Conservation (phyloP, 2,329 filamentous ascomycete species). For the Sclerotinia minor region DNA sequence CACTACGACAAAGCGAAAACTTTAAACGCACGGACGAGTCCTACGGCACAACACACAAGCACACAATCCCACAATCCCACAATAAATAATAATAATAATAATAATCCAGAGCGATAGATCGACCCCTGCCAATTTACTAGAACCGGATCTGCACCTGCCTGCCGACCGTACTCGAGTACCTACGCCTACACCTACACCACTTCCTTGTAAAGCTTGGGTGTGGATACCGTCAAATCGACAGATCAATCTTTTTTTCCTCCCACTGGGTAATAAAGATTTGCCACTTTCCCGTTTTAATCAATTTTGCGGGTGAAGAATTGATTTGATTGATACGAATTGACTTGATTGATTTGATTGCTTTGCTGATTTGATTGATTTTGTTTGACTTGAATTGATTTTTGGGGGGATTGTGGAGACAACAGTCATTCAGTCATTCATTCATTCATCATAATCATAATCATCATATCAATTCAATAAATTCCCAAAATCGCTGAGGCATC, state of each 20-base stretch:
- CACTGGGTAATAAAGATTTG: constrained; percentile 12
- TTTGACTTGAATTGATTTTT: not conserved
- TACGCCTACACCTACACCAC: no score
- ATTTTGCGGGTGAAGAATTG: constrained; percentile 9
- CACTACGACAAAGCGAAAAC: constrained; percentile 16
- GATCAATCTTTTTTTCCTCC: no score
- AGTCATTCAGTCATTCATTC: no score
- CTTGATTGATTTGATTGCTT: not conserved
- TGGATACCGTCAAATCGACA: no score
- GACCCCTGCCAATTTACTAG: not conserved
- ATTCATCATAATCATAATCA: not conserved
- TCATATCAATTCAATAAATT: not conserved
- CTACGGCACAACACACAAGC: not conserved
- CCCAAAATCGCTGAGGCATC: not conserved
- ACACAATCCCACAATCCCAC: no score
- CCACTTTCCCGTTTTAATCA: constrained; percentile 17
- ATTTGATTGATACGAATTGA: not conserved
- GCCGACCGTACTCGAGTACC: no score
- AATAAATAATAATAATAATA: no score
- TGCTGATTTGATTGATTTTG: not conserved
- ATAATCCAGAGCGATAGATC: not conserved
- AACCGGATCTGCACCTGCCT: not conserved
- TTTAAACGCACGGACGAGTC: constrained; percentile 14
- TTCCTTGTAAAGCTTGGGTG: no score
- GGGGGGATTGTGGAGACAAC: not conserved